Base-by-base conservation (phyloP, 75 land plant genomes). In the Selaginella tamariscina region DNA sequence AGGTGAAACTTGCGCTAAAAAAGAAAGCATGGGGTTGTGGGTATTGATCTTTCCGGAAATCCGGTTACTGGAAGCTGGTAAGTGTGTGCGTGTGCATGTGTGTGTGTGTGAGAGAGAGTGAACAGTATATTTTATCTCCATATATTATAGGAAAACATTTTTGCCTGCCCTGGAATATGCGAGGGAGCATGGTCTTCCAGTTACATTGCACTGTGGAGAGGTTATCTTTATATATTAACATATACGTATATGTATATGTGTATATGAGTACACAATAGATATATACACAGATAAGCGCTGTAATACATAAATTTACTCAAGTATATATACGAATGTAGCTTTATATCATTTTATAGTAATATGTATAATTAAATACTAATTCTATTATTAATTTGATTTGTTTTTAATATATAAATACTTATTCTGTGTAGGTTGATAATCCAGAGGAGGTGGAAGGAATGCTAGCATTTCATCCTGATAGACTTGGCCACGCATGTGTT, bases 151-250 rank as follows among this genome's bases (percentile, higher is more conserved):
- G 98, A 26, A 5, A 11, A 87, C 98, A 31, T 89, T 82, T 66
- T 64, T 83, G 72, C 96, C 98, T 55, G 96, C 94, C 11, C 68
- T 94, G 68, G 74, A 39, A 2, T 80, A 68, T 68, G 98, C 98
- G 64, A 91, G 78, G 57, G 77, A 85, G 32, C 79, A 74, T 32
- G 91, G 86, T 2, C 76, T 89, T 39, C 82, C 70, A 65, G 71
- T 94, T 27, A 83, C 91, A 32, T 84, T 94, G 68, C 98, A 94
- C 67, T 94, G 98, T 71, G 98, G 96, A 56, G 98, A 94, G 91
- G 98, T 92, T 2, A 24, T 2, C 68, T 9, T 64, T 54, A 54
- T 78, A 29, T 20, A 2, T 2, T 57, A 57, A 57, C 2, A 21
- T 57, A 5, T 20, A 22, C n/a, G n/a, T n/a, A n/a, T n/a, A n/a